Evolutionary conservation across 352 stramenopile species (phyloP), one percentile per base, ranked within the genome.

Genomic region (Globisporangium heterothallicum): DNA sequence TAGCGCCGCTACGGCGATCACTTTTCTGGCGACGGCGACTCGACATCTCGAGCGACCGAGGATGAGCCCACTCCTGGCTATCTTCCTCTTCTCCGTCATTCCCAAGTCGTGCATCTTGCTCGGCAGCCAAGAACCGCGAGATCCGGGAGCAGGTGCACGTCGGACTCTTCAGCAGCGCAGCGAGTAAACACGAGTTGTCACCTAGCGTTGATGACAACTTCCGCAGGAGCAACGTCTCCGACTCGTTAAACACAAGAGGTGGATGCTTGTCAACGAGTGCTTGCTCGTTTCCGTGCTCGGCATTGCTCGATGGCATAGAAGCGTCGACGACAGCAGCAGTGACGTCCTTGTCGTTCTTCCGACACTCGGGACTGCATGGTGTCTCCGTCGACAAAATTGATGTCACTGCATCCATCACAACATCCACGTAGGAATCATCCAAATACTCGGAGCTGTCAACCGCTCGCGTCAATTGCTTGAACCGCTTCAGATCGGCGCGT

Each of bases 381-480:
- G 27, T 14, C 13, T 60, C 56, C 2, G 53, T 30, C 0, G 54
- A 56, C 10, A 64, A 12, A 7, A 76, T 42, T 8, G 48, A 34
- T 34, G 63, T 44, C 45, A 77, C 49, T 2, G 44, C 38, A 5
- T 29, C 30, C 9, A 61, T 70, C 16, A 88, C 58, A 18, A 56
- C 58, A 0, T 64, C 54, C 5, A 72, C 38, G 29, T 85, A 86
- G 10, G 76, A 85, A 43, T 84, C 72, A 36, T 90, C 79, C 24
- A 87, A 26, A 42, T 90, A 90, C 58, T 90, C 79, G 2, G 73
- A 84, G 14, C 83, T 70, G 30, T 87, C 70, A 5, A 63, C 59
- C 2, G 68, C 60, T 0, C 73, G 66, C 12, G 72, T 64, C 26
- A 86, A 66, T 44, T 63, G 54, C 22, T 74, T 72, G 25, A 68